phyloP scores from a whole-genome alignment of 306 rosid species.

The Canavalia gladiata region DNA sequence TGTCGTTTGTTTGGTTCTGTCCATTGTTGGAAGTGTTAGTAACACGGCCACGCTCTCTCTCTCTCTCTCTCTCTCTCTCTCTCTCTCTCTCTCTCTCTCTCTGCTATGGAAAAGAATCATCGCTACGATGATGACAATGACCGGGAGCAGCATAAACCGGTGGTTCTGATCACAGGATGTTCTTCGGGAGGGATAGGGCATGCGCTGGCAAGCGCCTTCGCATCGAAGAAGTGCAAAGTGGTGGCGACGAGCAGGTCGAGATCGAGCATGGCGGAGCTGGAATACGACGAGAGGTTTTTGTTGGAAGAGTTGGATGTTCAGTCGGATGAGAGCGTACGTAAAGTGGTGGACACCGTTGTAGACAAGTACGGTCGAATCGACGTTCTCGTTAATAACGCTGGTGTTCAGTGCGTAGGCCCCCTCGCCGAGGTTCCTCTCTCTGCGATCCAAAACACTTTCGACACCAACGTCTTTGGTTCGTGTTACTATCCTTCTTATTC shows the following conservation, averaged over 20 bases:
- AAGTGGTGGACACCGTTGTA: conserved; percentile 54
- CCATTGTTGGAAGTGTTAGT: too few relatives aligned
- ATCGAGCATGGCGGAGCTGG: conserved; percentile 68
- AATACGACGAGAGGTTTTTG: conserved; percentile 60
- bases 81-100: too few relatives aligned
- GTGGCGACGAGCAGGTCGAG: conserved; percentile 79
- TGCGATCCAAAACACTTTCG: conserved; percentile 62
- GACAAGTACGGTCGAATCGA: conserved; percentile 71
- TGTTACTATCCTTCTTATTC: neutral
- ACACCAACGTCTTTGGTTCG: conserved; percentile 81
- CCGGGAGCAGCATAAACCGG: conserved; percentile 32
- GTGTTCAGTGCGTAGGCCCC: conserved; percentile 81
- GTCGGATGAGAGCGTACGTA: conserved; percentile 73
- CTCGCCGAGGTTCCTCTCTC: conserved; percentile 80
- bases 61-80: too few relatives aligned
- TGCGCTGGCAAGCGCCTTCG: conserved; percentile 79
- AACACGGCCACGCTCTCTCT: too few relatives aligned
- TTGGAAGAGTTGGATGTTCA: conserved; percentile 78
- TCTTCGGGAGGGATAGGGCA: conserved; percentile 78
- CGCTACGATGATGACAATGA: neutral
- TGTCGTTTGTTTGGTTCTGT: too few relatives aligned
- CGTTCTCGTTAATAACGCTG: conserved; percentile 86
- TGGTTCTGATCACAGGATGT: conserved; percentile 86
- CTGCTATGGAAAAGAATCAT: neutral
- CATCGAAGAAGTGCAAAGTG: conserved; percentile 67